These are phyloP conservation scores for Cyberlindnera xylosilytica DNA, from an alignment of 805 yeast species.

Conservation along the genomic window DNA sequence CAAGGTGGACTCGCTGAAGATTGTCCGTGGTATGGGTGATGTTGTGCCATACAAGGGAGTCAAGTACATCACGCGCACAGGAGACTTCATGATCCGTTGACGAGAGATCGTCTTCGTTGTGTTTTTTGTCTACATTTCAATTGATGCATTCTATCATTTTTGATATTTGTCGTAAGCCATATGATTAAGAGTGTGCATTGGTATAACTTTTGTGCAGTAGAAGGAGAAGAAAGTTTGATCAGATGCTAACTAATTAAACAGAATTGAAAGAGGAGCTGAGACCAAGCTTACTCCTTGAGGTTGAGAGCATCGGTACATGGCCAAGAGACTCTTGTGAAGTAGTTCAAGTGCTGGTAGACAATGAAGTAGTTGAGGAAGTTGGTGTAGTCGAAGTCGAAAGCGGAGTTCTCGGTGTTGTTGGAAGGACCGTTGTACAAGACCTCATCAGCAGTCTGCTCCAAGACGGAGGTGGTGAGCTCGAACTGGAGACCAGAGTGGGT, in stretches of 20 bases:
- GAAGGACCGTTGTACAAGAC: constrained; percentile 20
- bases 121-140: background rate
- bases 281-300: background rate
- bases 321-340: constrained; percentile 21
- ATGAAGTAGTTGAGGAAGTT: constrained; percentile 15
- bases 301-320: constrained; percentile 22
- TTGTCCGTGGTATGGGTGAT: constrained; percentile 56
- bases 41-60: constrained; percentile 90
- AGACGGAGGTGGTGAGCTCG: constrained; percentile 32
- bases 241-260: no score
- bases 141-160: no score
- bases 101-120: no score
- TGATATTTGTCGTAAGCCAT: constrained; percentile 7
- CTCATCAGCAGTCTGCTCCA: constrained; percentile 31
- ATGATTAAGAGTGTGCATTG: no score
- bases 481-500: constrained; percentile 34
- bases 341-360: constrained; percentile 21
- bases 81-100: constrained; percentile 38
- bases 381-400: constrained; percentile 5
- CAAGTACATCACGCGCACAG: constrained; percentile 67
- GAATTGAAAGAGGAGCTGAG: background rate
- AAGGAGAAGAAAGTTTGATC: no score
- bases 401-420: constrained; percentile 12
- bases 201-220: no score
- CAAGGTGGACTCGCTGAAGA: constrained; percentile 60